These are phyloP conservation scores for Penicillium egyptiacum DNA, from an alignment of 495 filamentous ascomycete genomes.

Conservation along the genomic window DNA sequence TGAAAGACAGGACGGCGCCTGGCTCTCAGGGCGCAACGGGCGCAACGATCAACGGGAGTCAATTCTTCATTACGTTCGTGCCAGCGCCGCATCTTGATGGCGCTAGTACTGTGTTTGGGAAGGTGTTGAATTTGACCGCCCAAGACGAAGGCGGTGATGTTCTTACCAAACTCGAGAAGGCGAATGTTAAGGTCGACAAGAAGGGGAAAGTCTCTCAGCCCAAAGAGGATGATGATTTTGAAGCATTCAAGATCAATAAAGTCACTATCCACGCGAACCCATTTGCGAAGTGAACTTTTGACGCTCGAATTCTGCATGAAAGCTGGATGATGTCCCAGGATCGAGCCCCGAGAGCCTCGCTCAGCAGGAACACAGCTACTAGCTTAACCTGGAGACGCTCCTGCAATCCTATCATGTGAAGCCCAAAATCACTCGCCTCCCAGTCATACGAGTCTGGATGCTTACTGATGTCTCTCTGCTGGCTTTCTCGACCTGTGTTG, in stretches of 20 bases:
- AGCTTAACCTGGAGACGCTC: not conserved
- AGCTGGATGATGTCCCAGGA: not conserved
- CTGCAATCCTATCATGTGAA: not conserved
- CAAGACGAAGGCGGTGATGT: slow-evolving; percentile 48
- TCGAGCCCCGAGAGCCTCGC: not conserved
- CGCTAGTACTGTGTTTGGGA: slow-evolving; percentile 90
- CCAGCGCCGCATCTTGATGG: slow-evolving; percentile 91
- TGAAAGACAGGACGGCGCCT: slow-evolving; percentile 55
- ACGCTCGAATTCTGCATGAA: not conserved
- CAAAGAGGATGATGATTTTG: slow-evolving; percentile 49
- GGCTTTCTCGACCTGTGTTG: not conserved
- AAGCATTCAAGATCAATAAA: slow-evolving; percentile 64
- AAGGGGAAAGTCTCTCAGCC: slow-evolving; percentile 71
- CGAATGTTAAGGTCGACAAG: slow-evolving; percentile 84
- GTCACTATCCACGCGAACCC: slow-evolving; percentile 96
- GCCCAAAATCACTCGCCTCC: not conserved
- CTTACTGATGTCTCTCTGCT: not conserved
- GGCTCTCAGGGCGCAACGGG: slow-evolving; percentile 50
- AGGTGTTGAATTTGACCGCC: slow-evolving; percentile 56
- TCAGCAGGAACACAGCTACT: not conserved
- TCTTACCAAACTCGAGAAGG: slow-evolving; percentile 63
- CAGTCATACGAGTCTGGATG: not conserved
- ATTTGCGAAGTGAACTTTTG: slow-evolving; percentile 61
- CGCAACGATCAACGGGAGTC: slow-evolving; percentile 82
- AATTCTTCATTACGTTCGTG: slow-evolving; percentile 90